Conservation (phyloP, 345 rosid species). For the Raphanus sativus region DNA sequence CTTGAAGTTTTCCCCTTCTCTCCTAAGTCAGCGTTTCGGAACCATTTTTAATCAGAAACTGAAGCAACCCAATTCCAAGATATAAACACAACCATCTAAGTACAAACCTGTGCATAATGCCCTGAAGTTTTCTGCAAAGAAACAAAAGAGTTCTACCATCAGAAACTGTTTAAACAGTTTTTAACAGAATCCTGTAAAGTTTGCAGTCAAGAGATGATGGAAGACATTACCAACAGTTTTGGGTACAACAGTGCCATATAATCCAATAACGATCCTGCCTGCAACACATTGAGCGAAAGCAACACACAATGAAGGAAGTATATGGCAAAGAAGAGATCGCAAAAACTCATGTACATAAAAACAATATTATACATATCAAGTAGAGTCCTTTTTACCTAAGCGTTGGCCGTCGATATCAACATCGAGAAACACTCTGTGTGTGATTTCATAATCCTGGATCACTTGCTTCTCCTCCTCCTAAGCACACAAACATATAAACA, state of each 20-base stretch:
- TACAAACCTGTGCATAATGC: slow-evolving; percentile 86
- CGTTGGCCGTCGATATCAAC: slow-evolving; percentile 90
- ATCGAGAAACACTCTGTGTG: slow-evolving; percentile 91
- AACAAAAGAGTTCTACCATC: background rate
- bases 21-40: slow-evolving; percentile 45
- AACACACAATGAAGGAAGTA: background rate
- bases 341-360: no score
- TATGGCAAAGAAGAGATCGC: slow-evolving; percentile 10
- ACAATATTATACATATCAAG: no score
- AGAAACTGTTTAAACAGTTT: slow-evolving; percentile 11
- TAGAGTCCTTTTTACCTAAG: slow-evolving; percentile 49
- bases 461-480: slow-evolving; percentile 57
- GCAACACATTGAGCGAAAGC: slow-evolving; percentile 20
- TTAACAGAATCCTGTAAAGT: background rate
- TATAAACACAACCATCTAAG: background rate
- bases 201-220: slow-evolving; percentile 22
- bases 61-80: background rate
- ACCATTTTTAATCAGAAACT: background rate
- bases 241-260: slow-evolving; percentile 85
- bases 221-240: slow-evolving; percentile 84
- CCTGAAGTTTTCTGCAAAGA: slow-evolving; percentile 87
- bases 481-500: slow-evolving; percentile 23
- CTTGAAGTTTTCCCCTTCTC: slow-evolving; percentile 58
- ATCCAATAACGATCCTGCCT: slow-evolving; percentile 96
- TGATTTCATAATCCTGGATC: slow-evolving; percentile 64